Evolutionary conservation across 768 basidiomycete genomes (phyloP), one percentile per base, ranked within the genome.

Genomic region (Mycena maculata): DNA sequence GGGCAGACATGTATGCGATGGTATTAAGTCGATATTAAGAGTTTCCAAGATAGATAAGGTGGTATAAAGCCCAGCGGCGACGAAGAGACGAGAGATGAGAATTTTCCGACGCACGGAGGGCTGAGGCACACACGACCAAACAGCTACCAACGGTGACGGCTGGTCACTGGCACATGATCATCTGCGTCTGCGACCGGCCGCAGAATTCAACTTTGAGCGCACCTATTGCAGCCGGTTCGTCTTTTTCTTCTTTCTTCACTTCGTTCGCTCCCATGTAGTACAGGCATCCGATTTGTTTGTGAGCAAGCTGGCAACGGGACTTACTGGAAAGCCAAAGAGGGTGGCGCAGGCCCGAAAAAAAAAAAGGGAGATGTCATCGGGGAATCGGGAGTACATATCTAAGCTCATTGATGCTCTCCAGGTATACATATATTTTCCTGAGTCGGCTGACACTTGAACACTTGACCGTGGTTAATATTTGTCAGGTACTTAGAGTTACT

Each of bases 261-360:
- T 48, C 27, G 11, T 33, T 39, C 3, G 28, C 30, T 30, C 28
- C 28, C 25, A 57, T 45, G 31, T 52, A 25, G 36, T 58, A 15
- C 36, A 69, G 68, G 68, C 63, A 8, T 61, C 65, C 16, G 63
- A 69, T 25, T 30, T 22, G 20, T 60, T 63, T 11, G 63, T 69
- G 20, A 25, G 12, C 47, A 23, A 54, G 23, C 42, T 69, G 10
- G 28, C 62, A 6, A 30, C 55, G 8, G 57, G 48, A 15, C 58
- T 65, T 8, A 49, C 58, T 2, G 68, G 68, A 31, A 55, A 57
- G 23, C 20, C 62, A 2, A n/a, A 38, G 9, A n/a, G 5, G 27
- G 60, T 49, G 4, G 68, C 68, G 22, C 25, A 20, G 18, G 39
- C 49, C 9, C 63, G 63, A 9, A 47, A 69, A 54, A 65, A 56